A percentile compares a stretch with the other conserved stretches of the same genome.
phyloP scores from a whole-genome alignment of 768 basidiomycete species.

The Kwoniella sp. region DNA sequence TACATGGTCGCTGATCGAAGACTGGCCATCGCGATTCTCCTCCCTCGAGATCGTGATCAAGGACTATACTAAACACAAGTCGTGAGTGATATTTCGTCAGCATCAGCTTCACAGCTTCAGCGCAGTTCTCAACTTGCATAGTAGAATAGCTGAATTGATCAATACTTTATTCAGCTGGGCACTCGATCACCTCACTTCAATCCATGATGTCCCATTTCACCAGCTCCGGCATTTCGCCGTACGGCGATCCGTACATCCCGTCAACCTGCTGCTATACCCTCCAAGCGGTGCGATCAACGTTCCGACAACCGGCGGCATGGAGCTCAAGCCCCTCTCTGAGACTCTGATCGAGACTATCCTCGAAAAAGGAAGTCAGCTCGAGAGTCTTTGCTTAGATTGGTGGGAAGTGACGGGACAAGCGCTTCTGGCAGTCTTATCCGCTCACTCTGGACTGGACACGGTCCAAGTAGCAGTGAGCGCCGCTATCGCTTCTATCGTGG shows the following conservation, averaged over 20 bases:
- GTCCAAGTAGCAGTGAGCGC: constrained; percentile 11
- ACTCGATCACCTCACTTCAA: constrained; percentile 26
- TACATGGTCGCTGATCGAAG: constrained; percentile 25
- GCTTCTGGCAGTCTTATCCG: constrained; percentile 11
- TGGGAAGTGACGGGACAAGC: constrained; percentile 19
- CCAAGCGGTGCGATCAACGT: constrained; percentile 1
- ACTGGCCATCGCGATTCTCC: constrained; percentile 24
- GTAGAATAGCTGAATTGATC: no score
- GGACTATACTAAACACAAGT: background rate
- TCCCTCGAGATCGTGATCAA: constrained; percentile 20
- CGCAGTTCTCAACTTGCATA: no score
- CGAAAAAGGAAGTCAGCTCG: background rate
- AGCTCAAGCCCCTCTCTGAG: constrained; percentile 4
- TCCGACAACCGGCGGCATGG: background rate
- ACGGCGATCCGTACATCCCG: constrained; percentile 17
- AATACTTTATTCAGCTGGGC: constrained; percentile 27
- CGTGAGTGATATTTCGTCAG: background rate
- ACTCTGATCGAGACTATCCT: constrained; percentile 6
- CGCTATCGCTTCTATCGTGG: background rate
- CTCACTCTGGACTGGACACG: background rate
- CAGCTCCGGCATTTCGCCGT: constrained; percentile 24
- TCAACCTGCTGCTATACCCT: constrained; percentile 18
- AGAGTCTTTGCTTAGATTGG: constrained; percentile 25
- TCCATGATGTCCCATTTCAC: constrained; percentile 20
- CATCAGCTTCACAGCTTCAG: no score